These are phyloP conservation scores for Tuber melanosporum DNA, from an alignment of 495 filamentous ascomycete species.

Conservation along the genomic window DNA sequence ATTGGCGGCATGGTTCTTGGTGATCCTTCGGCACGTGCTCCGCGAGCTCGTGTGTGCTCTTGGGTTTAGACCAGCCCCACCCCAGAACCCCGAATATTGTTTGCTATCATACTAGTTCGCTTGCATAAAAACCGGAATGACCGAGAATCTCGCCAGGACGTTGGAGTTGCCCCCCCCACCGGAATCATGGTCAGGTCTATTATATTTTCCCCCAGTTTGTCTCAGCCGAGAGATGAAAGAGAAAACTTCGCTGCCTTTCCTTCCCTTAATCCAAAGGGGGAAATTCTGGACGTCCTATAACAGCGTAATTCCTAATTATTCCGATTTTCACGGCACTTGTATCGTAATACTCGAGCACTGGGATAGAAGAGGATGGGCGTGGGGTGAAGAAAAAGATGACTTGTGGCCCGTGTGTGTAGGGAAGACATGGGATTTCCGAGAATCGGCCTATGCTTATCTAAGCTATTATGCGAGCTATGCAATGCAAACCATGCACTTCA, in stretches of 20 bases:
- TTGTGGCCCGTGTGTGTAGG: neutral
- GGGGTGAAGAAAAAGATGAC: conserved; percentile 4
- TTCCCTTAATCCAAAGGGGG: neutral
- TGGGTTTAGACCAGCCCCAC: conserved; percentile 21
- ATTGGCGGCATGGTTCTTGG: conserved; percentile 18
- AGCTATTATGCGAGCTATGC: neutral
- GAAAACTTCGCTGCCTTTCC: neutral
- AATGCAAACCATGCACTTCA: neutral
- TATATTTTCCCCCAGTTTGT: neutral
- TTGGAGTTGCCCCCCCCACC: neutral
- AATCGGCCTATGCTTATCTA: neutral
- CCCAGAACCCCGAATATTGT: neutral
- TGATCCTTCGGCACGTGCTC: conserved; percentile 32
- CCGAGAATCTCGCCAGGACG: neutral
- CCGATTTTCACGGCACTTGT: conserved; percentile 13
- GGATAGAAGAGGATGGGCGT: conserved; percentile 8
- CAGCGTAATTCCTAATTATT: conserved; percentile 26
- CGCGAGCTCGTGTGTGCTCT: conserved; percentile 1
- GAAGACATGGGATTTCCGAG: neutral
- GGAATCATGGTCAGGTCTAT: no score
- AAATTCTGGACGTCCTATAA: neutral
- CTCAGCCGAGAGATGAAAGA: neutral
- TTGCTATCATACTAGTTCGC: neutral
- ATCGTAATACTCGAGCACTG: neutral
- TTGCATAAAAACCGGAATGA: neutral